These are phyloP conservation scores for Calocybe indica DNA, from an alignment of 768 basidiomycete species.

Conservation along the genomic window DNA sequence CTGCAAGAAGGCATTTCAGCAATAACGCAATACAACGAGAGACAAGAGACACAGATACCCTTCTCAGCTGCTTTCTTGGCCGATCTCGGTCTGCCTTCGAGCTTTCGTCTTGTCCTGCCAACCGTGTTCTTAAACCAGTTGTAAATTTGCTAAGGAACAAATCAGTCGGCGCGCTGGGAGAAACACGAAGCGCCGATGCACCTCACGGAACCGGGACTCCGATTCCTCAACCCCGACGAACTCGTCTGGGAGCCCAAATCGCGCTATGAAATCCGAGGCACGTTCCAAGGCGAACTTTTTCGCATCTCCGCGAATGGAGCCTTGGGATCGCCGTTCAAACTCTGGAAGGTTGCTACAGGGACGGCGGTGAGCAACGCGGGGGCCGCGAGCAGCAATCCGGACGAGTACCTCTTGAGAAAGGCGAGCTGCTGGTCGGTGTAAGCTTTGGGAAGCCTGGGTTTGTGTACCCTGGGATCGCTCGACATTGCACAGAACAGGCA, in stretches of 20 bases:
- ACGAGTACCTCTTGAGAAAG: conserved; percentile 45
- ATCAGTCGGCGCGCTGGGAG: no score
- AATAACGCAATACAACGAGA: no score
- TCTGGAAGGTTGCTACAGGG: conserved; percentile 40
- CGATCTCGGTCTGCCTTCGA: conserved; percentile 48
- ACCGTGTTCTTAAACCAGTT: conserved; percentile 73
- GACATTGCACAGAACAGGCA: conserved; percentile 24
- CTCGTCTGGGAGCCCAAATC: conserved; percentile 54
- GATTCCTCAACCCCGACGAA: conserved; percentile 50
- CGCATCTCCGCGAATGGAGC: conserved; percentile 59
- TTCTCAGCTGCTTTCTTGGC: conserved; percentile 48
- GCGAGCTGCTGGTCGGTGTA: conserved; percentile 59
- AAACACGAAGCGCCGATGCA: conserved; percentile 15
- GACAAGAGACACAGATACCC: conserved; percentile 19
- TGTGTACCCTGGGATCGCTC: conserved; percentile 59
- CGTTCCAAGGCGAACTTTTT: conserved; percentile 64
- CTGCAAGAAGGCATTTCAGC: no score
- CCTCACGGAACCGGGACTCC: conserved; percentile 59
- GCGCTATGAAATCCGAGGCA: conserved; percentile 52
- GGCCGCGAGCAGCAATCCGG: conserved; percentile 1
- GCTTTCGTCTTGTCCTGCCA: conserved; percentile 51
- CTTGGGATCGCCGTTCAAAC: conserved; percentile 54
- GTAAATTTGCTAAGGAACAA: conserved; percentile 52
- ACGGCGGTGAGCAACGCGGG: conserved; percentile 5
- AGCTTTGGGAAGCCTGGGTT: conserved; percentile 59